Evolutionary conservation across 202 grass and related monocot genomes (phyloP).

Genomic region (Eragrostis tef): DNA sequence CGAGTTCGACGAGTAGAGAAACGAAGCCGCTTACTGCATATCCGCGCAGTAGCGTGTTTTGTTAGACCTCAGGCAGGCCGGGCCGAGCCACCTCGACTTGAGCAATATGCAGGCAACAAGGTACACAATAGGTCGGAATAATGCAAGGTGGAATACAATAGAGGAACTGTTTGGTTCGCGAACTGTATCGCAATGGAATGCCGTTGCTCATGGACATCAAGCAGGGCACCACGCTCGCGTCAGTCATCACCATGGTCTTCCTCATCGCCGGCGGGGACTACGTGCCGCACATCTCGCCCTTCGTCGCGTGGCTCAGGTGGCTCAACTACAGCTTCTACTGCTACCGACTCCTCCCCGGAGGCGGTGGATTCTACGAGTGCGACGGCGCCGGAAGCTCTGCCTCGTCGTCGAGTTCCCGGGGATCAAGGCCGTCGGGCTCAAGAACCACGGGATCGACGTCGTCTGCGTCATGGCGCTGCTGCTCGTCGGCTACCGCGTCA

Average conservation of each 20-base stretch:
- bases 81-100: too few relatives aligned
- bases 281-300: slow-evolving; percentile 89
- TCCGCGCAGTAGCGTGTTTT: too few relatives aligned
- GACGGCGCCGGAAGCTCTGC: slow-evolving; percentile 47
- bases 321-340: slow-evolving; percentile 99
- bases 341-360: slow-evolving; percentile 74
- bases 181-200: too few relatives aligned
- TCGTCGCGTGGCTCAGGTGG: slow-evolving; percentile 85
- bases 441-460: slow-evolving; percentile 81
- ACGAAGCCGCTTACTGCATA: too few relatives aligned
- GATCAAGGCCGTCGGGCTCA: slow-evolving; percentile 79
- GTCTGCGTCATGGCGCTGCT: slow-evolving; percentile 91
- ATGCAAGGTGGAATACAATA: too few relatives aligned
- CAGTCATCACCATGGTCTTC: slow-evolving; percentile 95
- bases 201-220: slow-evolving; percentile 99
- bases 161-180: too few relatives aligned
- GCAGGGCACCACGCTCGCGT: slow-evolving; percentile 93
- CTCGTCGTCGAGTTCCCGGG: slow-evolving; percentile 73
- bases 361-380: slow-evolving; percentile 64
- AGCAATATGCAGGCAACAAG: too few relatives aligned
- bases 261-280: slow-evolving; percentile 99
- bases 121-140: too few relatives aligned
- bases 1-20: too few relatives aligned
- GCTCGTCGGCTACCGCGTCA: slow-evolving; percentile 81
- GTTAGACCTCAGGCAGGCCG: too few relatives aligned